A percentile compares a stretch with the other conserved stretches of the same genome.
phyloP scores from a whole-genome alignment of 2,329 filamentous ascomycete genomes.

The Stachybotrys elegans region DNA sequence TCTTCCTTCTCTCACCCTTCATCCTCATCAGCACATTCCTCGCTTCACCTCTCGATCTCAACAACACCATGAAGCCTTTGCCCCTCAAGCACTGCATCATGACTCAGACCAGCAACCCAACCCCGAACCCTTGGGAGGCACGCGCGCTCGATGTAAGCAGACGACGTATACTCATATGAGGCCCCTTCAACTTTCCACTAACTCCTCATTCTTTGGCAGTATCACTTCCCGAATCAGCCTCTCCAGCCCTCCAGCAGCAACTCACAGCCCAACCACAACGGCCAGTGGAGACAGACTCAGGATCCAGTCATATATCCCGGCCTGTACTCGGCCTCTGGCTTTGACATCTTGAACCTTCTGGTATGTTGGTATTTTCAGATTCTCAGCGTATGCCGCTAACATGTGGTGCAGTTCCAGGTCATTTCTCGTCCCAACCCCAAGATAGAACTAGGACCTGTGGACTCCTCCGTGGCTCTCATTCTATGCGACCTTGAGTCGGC shows the following conservation, averaged over 20 bases:
- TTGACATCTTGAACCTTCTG: slow-evolving; percentile 51
- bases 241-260: slow-evolving; percentile 2
- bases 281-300: slow-evolving; percentile 20
- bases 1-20: no score
- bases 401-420: slow-evolving; percentile 47
- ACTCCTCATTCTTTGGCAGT: not conserved
- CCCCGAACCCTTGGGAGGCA: slow-evolving; percentile 21
- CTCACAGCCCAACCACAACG: slow-evolving; percentile 4
- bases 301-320: slow-evolving; percentile 52
- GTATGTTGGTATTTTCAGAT: slow-evolving; percentile 28
- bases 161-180: not conserved
- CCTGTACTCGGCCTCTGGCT: slow-evolving; percentile 49
- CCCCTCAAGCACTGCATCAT: no score
- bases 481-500: slow-evolving; percentile 72
- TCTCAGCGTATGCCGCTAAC: slow-evolving; percentile 8
- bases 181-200: not conserved
- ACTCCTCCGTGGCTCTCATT: slow-evolving; percentile 78
- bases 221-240: slow-evolving; percentile 1
- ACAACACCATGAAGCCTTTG: no score
- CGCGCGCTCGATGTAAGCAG: slow-evolving; percentile 16
- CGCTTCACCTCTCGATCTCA: no score
- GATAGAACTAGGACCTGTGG: slow-evolving; percentile 75
- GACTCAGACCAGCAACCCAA: slow-evolving; percentile 10
- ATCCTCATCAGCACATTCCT: no score
- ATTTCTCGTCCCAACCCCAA: slow-evolving; percentile 66